These are phyloP conservation scores for Coemansia sp. DNA, from an alignment of 192 early-diverging fungal species.

Conservation along the genomic window DNA sequence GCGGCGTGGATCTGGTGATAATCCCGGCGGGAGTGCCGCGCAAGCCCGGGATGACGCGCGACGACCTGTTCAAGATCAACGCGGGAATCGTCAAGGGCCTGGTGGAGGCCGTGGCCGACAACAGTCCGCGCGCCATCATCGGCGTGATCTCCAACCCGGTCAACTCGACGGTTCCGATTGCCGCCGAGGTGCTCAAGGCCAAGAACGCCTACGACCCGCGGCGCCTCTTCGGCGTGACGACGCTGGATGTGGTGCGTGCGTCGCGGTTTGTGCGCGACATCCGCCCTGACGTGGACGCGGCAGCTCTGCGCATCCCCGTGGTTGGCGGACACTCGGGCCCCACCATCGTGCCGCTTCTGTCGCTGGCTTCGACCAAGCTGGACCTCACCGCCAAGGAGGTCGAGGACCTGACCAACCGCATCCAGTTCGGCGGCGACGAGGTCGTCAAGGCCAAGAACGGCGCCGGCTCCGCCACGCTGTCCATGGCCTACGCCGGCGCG, in stretches of 20 bases:
- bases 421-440: conserved; percentile 98
- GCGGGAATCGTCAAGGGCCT: conserved; percentile 89
- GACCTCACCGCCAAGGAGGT: conserved; percentile 79
- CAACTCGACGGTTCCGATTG: conserved; percentile 97
- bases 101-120: conserved; percentile 74
- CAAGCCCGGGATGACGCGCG: conserved; percentile 99
- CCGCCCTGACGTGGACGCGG: conserved; percentile 67
- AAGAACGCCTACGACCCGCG: conserved; percentile 83
- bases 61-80: conserved; percentile 99
- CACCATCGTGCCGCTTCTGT: conserved; percentile 92
- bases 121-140: conserved; percentile 80
- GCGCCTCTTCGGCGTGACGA: conserved; percentile 92
- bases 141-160: conserved; percentile 97
- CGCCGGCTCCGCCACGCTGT: conserved; percentile 83
- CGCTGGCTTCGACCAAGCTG: conserved; percentile 64
- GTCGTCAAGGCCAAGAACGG: conserved; percentile 98
- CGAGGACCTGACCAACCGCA: conserved; percentile 88
- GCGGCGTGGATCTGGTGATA: conserved; percentile 69
- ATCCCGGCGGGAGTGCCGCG: conserved; percentile 97
- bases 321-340: conserved; percentile 95
- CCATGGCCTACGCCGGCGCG: conserved; percentile 84
- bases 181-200: conserved; percentile 93
- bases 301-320: conserved; percentile 73
- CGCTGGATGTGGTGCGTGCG: conserved; percentile 92
- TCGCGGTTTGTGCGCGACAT: conserved; percentile 86